Base-by-base conservation (phyloP, 345 rosid genomes). In the Eucalyptus sp. region DNA sequence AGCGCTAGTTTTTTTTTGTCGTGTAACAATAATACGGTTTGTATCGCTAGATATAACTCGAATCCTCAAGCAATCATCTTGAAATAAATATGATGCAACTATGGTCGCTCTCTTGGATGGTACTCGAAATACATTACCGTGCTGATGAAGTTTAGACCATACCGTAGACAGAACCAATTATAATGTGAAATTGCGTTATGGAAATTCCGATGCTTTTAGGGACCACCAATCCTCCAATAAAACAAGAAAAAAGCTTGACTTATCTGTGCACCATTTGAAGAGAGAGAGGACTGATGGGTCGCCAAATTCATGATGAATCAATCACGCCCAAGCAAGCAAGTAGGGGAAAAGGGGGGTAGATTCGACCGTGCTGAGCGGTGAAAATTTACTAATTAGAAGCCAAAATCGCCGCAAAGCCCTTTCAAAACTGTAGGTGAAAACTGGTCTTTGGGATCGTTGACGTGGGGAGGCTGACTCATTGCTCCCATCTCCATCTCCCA, bases 11-110 rank as follows among this genome's bases (percentile, higher is more conserved):
- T 66, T 10, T 66, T 64, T 29, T 64, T 31, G 7, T 6, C 20
- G 14, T 15, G 22, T 66, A 31, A 66, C 37, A 33, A 33, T 33
- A 29, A 31, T 8, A 64, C 33, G 10, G 3, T 64, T 64, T 31
- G 15, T n/a, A 64, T 64, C 1, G 3, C 41, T 1, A 1, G 1
- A 8, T 10, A 68, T 68, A 33, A 33, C 17, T 33, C 9, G 2
- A 16, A 68, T 68, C 6, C 24, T 18, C 10, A 31, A 66, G 12
- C 13, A 43, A 68, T 68, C 24, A 31, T 7, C 13, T 24, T 56
- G 62, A 56, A 56, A 56, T 56, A 56, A 24, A 56, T 22, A 56
- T 25, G 29, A 56, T 24, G 62, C 29, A 25, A 56, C 3, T 56
- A 56, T 24, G 11, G 62, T 25, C 6, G 27, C 62, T 56, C 29